A percentile compares a stretch with the other conserved stretches of the same genome.
Conservation (phyloP, 768 basidiomycete genomes). For the Austroboletus festivus region DNA sequence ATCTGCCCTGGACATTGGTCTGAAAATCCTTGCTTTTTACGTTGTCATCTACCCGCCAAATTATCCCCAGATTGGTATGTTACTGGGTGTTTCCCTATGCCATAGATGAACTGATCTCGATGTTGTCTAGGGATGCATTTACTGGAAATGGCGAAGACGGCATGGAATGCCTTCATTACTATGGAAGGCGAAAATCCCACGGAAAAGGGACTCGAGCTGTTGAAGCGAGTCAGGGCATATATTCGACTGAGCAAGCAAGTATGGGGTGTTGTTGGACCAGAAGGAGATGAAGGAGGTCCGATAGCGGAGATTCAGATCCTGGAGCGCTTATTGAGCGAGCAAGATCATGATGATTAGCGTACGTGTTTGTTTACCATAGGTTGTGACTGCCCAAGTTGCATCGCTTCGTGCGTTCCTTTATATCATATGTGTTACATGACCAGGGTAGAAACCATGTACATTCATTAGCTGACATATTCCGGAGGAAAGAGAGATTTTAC, state of each 20-base stretch:
- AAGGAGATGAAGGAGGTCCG: constrained; percentile 65
- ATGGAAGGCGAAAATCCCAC: constrained; percentile 18
- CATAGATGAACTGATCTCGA: not conserved
- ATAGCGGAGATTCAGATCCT: constrained; percentile 50
- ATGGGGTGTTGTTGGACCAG: constrained; percentile 49
- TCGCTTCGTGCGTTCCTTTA: too few species aligned
- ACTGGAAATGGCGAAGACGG: constrained; percentile 72
- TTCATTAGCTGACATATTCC: too few species aligned
- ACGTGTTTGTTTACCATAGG: too few species aligned
- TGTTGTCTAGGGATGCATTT: constrained; percentile 61
- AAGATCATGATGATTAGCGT: too few species aligned
- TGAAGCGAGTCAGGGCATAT: constrained; percentile 34
- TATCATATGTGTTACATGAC: too few species aligned
- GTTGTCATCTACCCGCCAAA: constrained; percentile 66
- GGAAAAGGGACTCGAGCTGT: constrained; percentile 9
- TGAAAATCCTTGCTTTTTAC: constrained; percentile 63
- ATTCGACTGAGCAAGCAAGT: constrained; percentile 41
- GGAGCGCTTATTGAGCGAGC: constrained; percentile 36
- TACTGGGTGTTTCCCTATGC: not conserved
- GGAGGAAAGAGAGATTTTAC: too few species aligned
- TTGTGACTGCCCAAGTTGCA: too few species aligned
- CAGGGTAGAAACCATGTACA: too few species aligned
- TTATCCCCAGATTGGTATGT: constrained; percentile 79
- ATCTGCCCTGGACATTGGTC: constrained; percentile 51
- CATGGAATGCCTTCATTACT: constrained; percentile 62